A percentile compares a stretch with the other conserved stretches of the same genome.
phyloP scores from a whole-genome alignment of 2,329 filamentous ascomycete species.

The Penicillium sumatraense region DNA sequence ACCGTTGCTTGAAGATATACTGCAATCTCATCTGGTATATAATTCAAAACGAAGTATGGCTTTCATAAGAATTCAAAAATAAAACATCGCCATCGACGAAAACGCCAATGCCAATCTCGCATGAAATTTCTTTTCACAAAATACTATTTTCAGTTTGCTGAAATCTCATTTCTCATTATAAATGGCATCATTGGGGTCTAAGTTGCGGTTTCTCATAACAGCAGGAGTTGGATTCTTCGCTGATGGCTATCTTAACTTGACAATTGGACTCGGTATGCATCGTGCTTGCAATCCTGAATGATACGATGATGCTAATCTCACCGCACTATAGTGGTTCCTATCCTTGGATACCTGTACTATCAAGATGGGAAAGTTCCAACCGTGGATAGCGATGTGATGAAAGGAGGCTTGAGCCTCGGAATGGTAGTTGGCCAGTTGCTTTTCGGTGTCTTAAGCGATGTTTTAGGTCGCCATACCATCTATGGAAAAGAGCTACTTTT shows the following conservation, averaged over 20 bases:
- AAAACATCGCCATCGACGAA: no score
- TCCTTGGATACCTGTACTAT: constrained; percentile 32
- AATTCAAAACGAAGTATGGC: no score
- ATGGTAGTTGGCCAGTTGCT: constrained; percentile 32
- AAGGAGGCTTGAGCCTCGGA: constrained; percentile 28
- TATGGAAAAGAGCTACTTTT: constrained; percentile 33
- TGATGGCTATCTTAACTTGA: constrained; percentile 33
- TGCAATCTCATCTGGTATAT: neutral
- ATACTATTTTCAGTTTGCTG: neutral
- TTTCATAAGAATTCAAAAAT: no score
- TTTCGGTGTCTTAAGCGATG: constrained; percentile 32
- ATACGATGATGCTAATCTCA: no score
- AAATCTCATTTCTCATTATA: neutral
- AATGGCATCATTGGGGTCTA: constrained; percentile 18
- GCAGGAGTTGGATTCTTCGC: constrained; percentile 32
- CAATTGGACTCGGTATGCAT: constrained; percentile 30
- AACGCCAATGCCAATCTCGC: neutral
- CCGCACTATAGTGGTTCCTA: constrained; percentile 25
- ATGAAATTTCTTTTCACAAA: neutral
- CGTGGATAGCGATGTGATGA: constrained; percentile 26
- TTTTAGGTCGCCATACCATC: constrained; percentile 28
- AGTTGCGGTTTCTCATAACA: constrained; percentile 28
- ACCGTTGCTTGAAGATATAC: neutral
- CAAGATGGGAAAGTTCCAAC: constrained; percentile 22
- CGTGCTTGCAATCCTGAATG: no score